These are phyloP conservation scores for Thymus quinquecostatus DNA, from an alignment of 257 asterid genomes.

Conservation along the genomic window DNA sequence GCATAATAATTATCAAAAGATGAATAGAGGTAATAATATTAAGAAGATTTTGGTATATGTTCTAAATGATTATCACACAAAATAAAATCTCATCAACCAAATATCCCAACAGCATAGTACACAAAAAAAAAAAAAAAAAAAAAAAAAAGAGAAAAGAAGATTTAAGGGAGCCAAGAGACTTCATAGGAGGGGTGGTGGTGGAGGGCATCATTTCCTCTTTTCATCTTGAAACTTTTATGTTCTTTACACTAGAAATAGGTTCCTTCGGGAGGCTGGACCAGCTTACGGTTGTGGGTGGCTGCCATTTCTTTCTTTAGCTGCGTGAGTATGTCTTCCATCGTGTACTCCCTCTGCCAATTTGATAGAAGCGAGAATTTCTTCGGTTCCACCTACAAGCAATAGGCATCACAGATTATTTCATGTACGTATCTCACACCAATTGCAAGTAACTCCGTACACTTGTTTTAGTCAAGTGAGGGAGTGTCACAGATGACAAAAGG, in stretches of 20 bases:
- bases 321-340: slow-evolving; percentile 48
- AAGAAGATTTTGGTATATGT: slow-evolving; percentile 3
- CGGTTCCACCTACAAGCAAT: slow-evolving; percentile 59
- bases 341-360: slow-evolving; percentile 85
- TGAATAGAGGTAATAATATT: background rate
- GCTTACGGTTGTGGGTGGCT: slow-evolving; percentile 44
- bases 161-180: slow-evolving; percentile 4
- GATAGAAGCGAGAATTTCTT: slow-evolving; percentile 66
- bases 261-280: slow-evolving; percentile 82
- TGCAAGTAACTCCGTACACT: background rate
- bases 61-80: slow-evolving; percentile 23
- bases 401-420: background rate
- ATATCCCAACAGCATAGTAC: slow-evolving; percentile 23
- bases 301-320: slow-evolving; percentile 49
- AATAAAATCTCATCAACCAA: slow-evolving; percentile 30
- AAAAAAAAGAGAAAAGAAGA: no score
- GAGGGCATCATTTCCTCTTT: slow-evolving; percentile 19
- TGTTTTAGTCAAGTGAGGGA: background rate
- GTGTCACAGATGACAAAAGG: background rate
- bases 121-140: background rate
- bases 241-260: slow-evolving; percentile 62
- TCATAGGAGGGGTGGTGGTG: background rate
- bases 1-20: no score
- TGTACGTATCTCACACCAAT: background rate
- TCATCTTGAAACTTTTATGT: slow-evolving; percentile 29